phyloP scores from a whole-genome alignment of 495 filamentous ascomycete genomes.

The Neurospora tetraspora region DNA sequence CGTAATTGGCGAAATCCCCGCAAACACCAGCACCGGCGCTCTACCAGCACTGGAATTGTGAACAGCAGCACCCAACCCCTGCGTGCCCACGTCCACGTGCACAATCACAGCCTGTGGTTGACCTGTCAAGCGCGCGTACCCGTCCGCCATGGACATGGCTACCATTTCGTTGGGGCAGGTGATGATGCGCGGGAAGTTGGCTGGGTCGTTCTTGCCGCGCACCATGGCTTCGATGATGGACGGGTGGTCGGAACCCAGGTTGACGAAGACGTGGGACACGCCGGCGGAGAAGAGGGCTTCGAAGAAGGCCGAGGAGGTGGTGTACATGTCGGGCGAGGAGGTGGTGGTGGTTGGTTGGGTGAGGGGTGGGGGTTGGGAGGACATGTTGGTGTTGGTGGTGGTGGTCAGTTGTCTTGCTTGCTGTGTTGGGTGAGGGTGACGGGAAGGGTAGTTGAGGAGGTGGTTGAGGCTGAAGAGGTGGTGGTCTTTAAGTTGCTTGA shows the following conservation, averaged over 20 bases:
- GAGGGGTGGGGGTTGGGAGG: neutral
- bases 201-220: conserved; percentile 57
- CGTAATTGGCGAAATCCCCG: conserved; percentile 81
- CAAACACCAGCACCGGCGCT: conserved; percentile 82
- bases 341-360: neutral
- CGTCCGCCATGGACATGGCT: conserved; percentile 92
- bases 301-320: conserved; percentile 68
- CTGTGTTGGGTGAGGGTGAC: neutral
- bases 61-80: conserved; percentile 77
- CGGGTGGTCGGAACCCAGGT: conserved; percentile 90
- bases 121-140: conserved; percentile 77
- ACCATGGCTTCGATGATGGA: conserved; percentile 94
- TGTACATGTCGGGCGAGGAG: conserved; percentile 31
- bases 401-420: neutral
- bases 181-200: conserved; percentile 73
- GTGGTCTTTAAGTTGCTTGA: neutral
- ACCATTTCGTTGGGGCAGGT: conserved; percentile 99
- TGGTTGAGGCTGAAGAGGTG: neutral
- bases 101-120: conserved; percentile 89
- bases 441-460: neutral
- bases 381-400: neutral
- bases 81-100: conserved; percentile 93
- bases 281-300: conserved; percentile 92
- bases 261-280: conserved; percentile 84
- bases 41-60: conserved; percentile 86